Base-by-base conservation (phyloP, 352 stramenopile genomes). In the Paralagenidium karlingii region DNA sequence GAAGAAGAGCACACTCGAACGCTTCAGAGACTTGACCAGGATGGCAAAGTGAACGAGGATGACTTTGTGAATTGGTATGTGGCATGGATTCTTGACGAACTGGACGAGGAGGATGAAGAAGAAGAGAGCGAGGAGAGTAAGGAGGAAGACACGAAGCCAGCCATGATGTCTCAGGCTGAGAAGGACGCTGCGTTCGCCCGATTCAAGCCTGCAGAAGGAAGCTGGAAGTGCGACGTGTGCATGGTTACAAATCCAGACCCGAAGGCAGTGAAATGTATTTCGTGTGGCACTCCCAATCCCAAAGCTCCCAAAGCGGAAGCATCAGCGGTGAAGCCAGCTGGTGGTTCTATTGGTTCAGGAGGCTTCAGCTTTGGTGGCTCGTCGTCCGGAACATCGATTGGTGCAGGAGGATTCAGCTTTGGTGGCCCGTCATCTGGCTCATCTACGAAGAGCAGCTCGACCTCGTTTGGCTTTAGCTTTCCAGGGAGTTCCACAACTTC, bases 211-310 rank as follows among this genome's bases (percentile, higher is more conserved):
- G 13, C 9, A 24, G 61, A 78, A 46, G 69, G 66, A 25, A 66
- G 53, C 16, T 83, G 69, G 69, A 81, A 77, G 34, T 83, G 69
- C 34, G 43, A 27, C 3, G 31, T 49, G 18, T 83, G 69, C 43
- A 63, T 78, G 46, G 49, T 77, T 8, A 53, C 5, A 21, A 81
- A 81, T 44, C 7, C 30, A 11, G 42, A 45, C 11, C 38, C 54
- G 1, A 46, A 51, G 19, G 40, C 52, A 5, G 5, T 40, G 3
- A 47, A 51, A 13, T 67, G 57, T 40, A 39, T 46, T n/a, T 62
- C 57, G 11, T 67, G 57, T 21, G 52, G 52, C 25, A 40, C 44
- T 11, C 36, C 49, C 1, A 67, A 67, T 27, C 67, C 69, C 39
- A 51, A 58, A 24, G 59, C 58, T 8, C 51, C 67, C n/a, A n/a